phyloP scores from a whole-genome alignment of 176 grass and related monocot species.

The Zoysia japonica region DNA sequence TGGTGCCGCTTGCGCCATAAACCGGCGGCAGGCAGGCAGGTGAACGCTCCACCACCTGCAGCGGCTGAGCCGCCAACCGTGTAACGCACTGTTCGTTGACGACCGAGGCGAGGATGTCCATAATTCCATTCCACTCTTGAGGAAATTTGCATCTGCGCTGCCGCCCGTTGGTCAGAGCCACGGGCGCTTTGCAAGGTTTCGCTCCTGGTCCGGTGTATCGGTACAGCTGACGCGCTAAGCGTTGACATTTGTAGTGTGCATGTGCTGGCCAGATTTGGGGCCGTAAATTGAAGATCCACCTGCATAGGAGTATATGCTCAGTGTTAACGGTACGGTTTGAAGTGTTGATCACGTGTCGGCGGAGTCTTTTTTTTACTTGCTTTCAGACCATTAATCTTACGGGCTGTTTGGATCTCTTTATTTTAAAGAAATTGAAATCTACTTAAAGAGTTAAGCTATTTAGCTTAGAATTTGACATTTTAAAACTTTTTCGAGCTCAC shows the following conservation, averaged over 20 bases:
- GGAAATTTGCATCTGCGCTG: too few relatives aligned
- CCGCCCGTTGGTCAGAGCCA: not conserved
- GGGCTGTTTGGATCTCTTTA: too few relatives aligned
- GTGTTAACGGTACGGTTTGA: too few relatives aligned
- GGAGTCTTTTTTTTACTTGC: too few relatives aligned
- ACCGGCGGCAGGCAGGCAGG: not conserved
- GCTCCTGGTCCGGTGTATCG: not conserved
- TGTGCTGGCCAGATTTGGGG: conserved; percentile 22
- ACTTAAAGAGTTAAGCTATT: too few relatives aligned
- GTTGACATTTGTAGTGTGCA: conserved; percentile 29
- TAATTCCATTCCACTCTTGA: not conserved
- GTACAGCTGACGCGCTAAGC: not conserved
- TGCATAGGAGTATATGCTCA: too few relatives aligned
- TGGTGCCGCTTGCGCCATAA: not conserved
- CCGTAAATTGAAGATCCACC: not conserved
- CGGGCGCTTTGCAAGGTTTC: not conserved
- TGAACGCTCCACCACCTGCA: not conserved
- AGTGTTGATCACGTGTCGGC: too few relatives aligned
- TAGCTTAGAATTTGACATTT: too few relatives aligned
- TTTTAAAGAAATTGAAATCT: too few relatives aligned
- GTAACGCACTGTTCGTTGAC: not conserved
- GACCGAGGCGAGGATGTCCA: not conserved
- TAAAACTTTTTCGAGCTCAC: too few relatives aligned
- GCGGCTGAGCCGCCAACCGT: conserved; percentile 26
- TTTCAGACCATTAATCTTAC: too few relatives aligned